These are phyloP conservation scores for Echinosphaeria canescens DNA, from an alignment of 2,329 filamentous ascomycete genomes.

Conservation along the genomic window DNA sequence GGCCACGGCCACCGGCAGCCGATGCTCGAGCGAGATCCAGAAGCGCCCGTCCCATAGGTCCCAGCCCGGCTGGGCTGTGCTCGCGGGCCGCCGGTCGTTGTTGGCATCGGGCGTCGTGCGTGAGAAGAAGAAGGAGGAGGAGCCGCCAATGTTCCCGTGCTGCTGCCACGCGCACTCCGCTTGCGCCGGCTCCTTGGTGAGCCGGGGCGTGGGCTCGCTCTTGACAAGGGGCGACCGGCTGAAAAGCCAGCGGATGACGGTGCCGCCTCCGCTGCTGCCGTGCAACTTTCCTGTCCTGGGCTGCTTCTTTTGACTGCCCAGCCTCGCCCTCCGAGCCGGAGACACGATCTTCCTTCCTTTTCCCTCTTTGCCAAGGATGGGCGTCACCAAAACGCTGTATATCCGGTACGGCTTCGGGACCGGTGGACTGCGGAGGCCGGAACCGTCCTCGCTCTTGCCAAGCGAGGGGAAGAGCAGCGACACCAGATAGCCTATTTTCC, in stretches of 20 bases:
- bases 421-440: neutral
- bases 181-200: too few species aligned
- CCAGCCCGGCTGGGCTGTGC: conserved; percentile 10
- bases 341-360: too few species aligned
- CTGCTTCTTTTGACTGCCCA: too few species aligned
- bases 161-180: too few species aligned
- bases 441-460: conserved; percentile 3
- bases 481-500: conserved; percentile 21
- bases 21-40: conserved; percentile 29
- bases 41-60: conserved; percentile 36
- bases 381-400: conserved; percentile 23
- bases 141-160: too few species aligned
- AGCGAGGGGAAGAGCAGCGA: conserved; percentile 25
- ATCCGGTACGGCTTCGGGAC: conserved; percentile 20
- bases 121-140: too few species aligned
- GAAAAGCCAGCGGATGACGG: neutral
- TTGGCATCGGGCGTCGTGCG: too few species aligned
- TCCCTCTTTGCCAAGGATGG: conserved; percentile 9
- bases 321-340: too few species aligned
- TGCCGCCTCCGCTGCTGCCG: neutral
- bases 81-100: too few species aligned
- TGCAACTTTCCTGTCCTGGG: too few species aligned
- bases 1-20: conserved; percentile 16
- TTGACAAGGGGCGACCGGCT: neutral
- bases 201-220: too few species aligned